These are phyloP conservation scores for Leishmania braziliensis DNA, from an alignment of 208 protist species.

Conservation along the genomic window DNA sequence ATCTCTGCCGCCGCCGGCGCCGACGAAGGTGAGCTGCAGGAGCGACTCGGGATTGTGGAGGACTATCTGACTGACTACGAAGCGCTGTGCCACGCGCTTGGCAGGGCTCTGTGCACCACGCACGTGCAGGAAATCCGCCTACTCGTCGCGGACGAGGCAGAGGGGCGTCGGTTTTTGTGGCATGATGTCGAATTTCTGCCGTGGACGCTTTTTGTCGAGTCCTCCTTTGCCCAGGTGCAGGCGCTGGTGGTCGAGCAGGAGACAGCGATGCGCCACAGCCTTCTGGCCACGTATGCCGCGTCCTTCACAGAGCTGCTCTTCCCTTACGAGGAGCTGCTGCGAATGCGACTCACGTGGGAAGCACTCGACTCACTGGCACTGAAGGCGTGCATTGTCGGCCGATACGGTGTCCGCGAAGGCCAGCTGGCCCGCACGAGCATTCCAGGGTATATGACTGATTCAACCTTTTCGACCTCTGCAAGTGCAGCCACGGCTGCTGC, in stretches of 20 bases:
- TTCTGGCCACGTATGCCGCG: background rate
- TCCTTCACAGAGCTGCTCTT: conserved; percentile 8
- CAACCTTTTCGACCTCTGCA: background rate
- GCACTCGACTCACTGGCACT: conserved; percentile 31
- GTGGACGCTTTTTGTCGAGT: conserved; percentile 28
- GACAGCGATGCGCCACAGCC: background rate
- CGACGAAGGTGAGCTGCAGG: conserved; percentile 33
- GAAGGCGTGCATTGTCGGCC: conserved; percentile 33
- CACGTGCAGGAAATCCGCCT: conserved; percentile 8
- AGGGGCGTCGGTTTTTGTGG: conserved; percentile 61
- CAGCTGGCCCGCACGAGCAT: conserved; percentile 23
- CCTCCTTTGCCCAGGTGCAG: conserved; percentile 9
- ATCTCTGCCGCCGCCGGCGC: conserved; percentile 18
- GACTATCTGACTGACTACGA: conserved; percentile 36
- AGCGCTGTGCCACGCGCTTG: conserved; percentile 18
- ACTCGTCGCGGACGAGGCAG: conserved; percentile 41
- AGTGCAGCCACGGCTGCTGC: background rate
- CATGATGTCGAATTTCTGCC: conserved; percentile 41
- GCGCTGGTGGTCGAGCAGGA: conserved; percentile 20
- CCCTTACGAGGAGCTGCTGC: conserved; percentile 20
- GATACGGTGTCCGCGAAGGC: conserved; percentile 19
- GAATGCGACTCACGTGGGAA: conserved; percentile 20
- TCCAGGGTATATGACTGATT: conserved; percentile 4
- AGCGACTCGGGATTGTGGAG: conserved; percentile 44
- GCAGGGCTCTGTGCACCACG: background rate